phyloP scores from a whole-genome alignment of 2,329 filamentous ascomycete genomes.

The Colletotrichum endophyticum region DNA sequence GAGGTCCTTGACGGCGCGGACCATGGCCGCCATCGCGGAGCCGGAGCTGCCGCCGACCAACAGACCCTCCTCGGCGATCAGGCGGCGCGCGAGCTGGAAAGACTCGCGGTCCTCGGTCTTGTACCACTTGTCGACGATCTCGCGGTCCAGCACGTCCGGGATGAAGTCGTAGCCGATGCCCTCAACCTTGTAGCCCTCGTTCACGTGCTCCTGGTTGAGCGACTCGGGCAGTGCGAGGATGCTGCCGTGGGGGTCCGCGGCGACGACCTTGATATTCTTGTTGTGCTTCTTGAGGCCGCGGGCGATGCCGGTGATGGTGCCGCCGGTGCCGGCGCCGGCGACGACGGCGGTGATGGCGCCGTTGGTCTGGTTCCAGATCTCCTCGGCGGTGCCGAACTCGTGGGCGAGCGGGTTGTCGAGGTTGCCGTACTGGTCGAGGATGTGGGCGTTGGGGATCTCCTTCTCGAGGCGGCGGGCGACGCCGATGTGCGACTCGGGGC shows the following conservation, averaged over 20 bases:
- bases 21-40: constrained; percentile 84
- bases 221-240: constrained; percentile 82
- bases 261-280: constrained; percentile 82
- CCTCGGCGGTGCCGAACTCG: constrained; percentile 92
- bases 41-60: constrained; percentile 93
- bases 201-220: constrained; percentile 80
- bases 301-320: constrained; percentile 91
- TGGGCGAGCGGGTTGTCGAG: constrained; percentile 90
- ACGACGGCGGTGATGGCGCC: constrained; percentile 84
- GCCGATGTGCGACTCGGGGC: constrained; percentile 95
- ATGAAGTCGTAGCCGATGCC: constrained; percentile 99
- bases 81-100: constrained; percentile 84
- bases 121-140: constrained; percentile 90
- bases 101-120: constrained; percentile 95
- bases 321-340: constrained; percentile 92
- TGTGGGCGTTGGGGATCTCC: constrained; percentile 96
- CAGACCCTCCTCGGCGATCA: constrained; percentile 94
- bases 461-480: constrained; percentile 89
- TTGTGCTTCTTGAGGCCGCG: constrained; percentile 89
- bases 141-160: constrained; percentile 86
- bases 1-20: constrained; percentile 77
- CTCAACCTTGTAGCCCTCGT: constrained; percentile 95
- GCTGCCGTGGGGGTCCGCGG: constrained; percentile 90
- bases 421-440: constrained; percentile 96
- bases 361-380: constrained; percentile 91